phyloP scores from a whole-genome alignment of 2,329 filamentous ascomycete genomes.

The Talaromyces sp. region DNA sequence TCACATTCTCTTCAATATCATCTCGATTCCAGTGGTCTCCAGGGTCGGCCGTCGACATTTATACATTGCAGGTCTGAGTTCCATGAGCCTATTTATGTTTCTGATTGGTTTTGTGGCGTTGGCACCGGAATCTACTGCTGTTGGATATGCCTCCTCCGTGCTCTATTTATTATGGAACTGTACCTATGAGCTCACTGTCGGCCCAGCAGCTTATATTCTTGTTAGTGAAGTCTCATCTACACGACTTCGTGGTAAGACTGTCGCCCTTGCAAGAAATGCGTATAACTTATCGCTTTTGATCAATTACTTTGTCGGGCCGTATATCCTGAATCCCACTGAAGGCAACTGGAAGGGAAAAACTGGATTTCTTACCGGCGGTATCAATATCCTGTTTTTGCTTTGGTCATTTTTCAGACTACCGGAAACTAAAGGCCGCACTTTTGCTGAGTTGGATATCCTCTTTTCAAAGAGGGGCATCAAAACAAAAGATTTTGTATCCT shows the following conservation, averaged over 20 bases:
- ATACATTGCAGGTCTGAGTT: slow-evolving; percentile 25
- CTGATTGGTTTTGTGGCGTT: slow-evolving; percentile 34
- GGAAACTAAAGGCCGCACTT: slow-evolving; percentile 31
- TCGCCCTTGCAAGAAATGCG: slow-evolving; percentile 31
- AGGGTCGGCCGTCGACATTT: slow-evolving; percentile 25
- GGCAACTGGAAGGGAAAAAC: slow-evolving; percentile 22
- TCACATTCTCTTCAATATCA: slow-evolving; percentile 29
- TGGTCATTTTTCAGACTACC: slow-evolving; percentile 11
- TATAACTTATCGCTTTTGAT: slow-evolving; percentile 35
- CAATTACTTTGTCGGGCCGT: slow-evolving; percentile 35
- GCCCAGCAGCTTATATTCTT: slow-evolving; percentile 40
- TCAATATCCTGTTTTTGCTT: slow-evolving; percentile 7
- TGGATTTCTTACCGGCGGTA: slow-evolving; percentile 22
- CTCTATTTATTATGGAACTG: slow-evolving; percentile 35
- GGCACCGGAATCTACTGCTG: slow-evolving; percentile 33
- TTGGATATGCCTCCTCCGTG: slow-evolving; percentile 30
- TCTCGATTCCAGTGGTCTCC: slow-evolving; percentile 27
- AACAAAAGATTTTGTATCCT: slow-evolving; percentile 3
- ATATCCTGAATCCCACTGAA: slow-evolving; percentile 31
- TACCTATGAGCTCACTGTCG: slow-evolving; percentile 36
- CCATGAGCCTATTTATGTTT: slow-evolving; percentile 27
- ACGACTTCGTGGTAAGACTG: slow-evolving; percentile 41
- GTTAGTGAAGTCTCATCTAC: slow-evolving; percentile 43
- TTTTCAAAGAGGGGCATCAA: slow-evolving; percentile 53
- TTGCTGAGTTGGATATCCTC: slow-evolving; percentile 35